Conservation (phyloP, 2,329 filamentous ascomycete genomes). For the Colletotrichum abscissum region DNA sequence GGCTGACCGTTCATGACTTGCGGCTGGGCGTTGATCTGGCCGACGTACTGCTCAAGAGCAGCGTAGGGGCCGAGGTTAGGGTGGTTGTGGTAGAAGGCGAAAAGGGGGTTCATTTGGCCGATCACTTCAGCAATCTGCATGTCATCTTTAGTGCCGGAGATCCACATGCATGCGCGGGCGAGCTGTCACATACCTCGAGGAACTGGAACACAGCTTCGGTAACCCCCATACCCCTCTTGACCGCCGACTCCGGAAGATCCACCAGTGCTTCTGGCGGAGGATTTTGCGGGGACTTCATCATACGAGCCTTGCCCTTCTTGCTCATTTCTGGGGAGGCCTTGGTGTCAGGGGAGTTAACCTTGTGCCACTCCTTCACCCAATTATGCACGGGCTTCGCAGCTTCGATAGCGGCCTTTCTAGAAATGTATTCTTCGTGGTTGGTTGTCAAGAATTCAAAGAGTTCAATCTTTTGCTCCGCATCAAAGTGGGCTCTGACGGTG, state of each 20-base stretch:
- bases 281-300: slow-evolving; percentile 68
- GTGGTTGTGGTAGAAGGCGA: slow-evolving; percentile 67
- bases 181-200: slow-evolving; percentile 63
- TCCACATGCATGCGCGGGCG: slow-evolving; percentile 9
- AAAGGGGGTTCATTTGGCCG: slow-evolving; percentile 74
- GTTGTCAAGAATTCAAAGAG: slow-evolving; percentile 84
- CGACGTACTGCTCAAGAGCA: slow-evolving; percentile 71
- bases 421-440: slow-evolving; percentile 85
- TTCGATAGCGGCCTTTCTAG: slow-evolving; percentile 72
- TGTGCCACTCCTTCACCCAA: slow-evolving; percentile 75
- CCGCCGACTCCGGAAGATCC: slow-evolving; percentile 67
- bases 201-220: slow-evolving; percentile 72
- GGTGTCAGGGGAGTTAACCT: slow-evolving; percentile 65
- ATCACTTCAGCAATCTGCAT: slow-evolving; percentile 72
- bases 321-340: slow-evolving; percentile 75
- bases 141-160: slow-evolving; percentile 40
- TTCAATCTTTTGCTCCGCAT: slow-evolving; percentile 83
- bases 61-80: slow-evolving; percentile 65
- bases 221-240: slow-evolving; percentile 68
- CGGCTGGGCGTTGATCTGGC: slow-evolving; percentile 54
- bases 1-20: slow-evolving; percentile 60
- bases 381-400: slow-evolving; percentile 71
- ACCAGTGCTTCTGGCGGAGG: slow-evolving; percentile 68
- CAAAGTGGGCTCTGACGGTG: slow-evolving; percentile 81
- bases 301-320: slow-evolving; percentile 71